Evolutionary conservation across 2,329 filamentous ascomycete genomes (phyloP).

Genomic region (Botryosphaeria dothidea): DNA sequence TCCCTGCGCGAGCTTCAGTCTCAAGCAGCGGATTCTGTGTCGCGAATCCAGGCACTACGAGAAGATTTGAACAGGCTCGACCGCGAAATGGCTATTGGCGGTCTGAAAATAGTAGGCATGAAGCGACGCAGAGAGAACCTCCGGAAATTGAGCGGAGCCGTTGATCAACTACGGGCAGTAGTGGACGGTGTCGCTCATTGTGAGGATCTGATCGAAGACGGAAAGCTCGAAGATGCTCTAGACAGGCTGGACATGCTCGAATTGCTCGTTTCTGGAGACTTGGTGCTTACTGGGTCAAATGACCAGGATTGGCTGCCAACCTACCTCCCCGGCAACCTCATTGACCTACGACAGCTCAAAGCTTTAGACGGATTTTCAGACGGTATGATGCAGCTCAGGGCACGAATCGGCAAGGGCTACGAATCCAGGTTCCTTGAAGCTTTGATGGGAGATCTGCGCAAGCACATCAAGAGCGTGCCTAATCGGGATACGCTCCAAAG

Average conservation of each 20-base stretch:
- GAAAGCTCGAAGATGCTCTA: constrained; percentile 80
- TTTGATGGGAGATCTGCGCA: constrained; percentile 75
- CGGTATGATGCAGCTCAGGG: constrained; percentile 74
- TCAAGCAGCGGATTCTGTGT: constrained; percentile 88
- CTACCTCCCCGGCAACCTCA: constrained; percentile 46
- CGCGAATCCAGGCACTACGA: constrained; percentile 77
- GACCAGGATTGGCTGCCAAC: constrained; percentile 35
- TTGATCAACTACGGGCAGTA: constrained; percentile 78
- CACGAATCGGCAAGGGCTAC: constrained; percentile 83
- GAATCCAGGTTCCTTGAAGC: constrained; percentile 77
- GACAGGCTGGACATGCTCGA: constrained; percentile 77
- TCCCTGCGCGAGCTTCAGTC: constrained; percentile 88
- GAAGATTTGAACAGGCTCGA: constrained; percentile 80
- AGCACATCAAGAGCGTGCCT: constrained; percentile 76
- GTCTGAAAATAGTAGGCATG: constrained; percentile 82
- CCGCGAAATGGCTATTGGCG: constrained; percentile 80
- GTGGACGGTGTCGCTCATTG: constrained; percentile 74
- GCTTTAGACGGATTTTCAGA: constrained; percentile 78
- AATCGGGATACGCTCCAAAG: constrained; percentile 73
- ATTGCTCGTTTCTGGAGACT: constrained; percentile 74
- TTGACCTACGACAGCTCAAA: constrained; percentile 73
- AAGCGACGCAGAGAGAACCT: constrained; percentile 82
- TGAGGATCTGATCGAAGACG: constrained; percentile 78
- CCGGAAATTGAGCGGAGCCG: constrained; percentile 76
- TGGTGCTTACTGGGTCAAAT: constrained; percentile 40